Evolutionary conservation across 768 basidiomycete genomes (phyloP).

Genomic region (Pholiota molesta): DNA sequence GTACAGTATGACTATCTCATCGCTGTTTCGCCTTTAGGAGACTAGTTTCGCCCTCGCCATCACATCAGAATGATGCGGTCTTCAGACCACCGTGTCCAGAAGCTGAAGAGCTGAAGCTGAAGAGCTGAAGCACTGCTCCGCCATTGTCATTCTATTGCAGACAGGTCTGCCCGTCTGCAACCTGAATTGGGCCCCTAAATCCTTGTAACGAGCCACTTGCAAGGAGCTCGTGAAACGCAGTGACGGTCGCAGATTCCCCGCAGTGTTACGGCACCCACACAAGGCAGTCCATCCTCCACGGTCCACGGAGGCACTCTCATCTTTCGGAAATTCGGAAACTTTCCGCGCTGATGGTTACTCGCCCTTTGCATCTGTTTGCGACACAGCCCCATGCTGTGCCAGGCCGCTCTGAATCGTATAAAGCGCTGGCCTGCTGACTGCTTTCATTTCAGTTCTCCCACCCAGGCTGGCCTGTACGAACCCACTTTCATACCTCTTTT

Average conservation of each 20-base stretch:
- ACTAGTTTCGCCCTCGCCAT: too few relatives aligned
- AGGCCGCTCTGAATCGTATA: too few relatives aligned
- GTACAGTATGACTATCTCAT: too few relatives aligned
- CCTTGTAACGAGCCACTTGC: neutral
- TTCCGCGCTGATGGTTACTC: neutral
- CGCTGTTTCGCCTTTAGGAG: too few relatives aligned
- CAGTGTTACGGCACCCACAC: neutral
- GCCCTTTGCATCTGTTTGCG: neutral
- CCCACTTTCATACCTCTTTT: constrained; percentile 20
- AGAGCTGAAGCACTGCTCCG: neutral
- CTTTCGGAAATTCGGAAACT: neutral
- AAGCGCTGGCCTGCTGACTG: neutral
- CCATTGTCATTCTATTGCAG: neutral
- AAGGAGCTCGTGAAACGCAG: neutral
- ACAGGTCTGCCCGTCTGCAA: neutral
- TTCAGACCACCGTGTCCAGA: too few relatives aligned
- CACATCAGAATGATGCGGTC: too few relatives aligned
- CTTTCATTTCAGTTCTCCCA: constrained; percentile 15
- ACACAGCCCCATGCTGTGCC: neutral
- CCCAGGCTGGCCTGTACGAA: constrained; percentile 35
- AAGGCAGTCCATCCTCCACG: neutral
- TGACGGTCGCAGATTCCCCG: neutral
- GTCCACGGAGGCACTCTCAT: neutral
- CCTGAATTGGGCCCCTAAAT: too few relatives aligned
- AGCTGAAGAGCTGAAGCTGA: too few relatives aligned